These are phyloP conservation scores for Xylaria acuta DNA, from an alignment of 495 filamentous ascomycete genomes.

Conservation along the genomic window DNA sequence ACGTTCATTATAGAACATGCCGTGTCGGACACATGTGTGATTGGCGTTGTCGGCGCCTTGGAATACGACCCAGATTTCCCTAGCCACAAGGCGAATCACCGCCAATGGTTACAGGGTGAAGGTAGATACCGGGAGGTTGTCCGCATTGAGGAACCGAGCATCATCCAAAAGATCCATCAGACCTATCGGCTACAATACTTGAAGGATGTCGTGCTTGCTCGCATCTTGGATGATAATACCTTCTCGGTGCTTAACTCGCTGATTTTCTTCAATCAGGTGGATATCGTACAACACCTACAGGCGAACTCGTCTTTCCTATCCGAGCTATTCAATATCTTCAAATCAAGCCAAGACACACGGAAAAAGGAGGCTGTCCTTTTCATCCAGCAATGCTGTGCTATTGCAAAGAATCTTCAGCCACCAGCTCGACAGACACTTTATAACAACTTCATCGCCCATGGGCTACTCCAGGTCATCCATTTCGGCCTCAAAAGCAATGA, in stretches of 20 bases:
- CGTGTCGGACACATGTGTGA: slow-evolving; percentile 84
- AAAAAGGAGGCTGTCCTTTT: slow-evolving; percentile 96
- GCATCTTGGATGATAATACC: slow-evolving; percentile 96
- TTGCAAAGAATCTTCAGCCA: slow-evolving; percentile 91
- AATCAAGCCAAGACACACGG: slow-evolving; percentile 67
- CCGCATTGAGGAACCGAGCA: slow-evolving; percentile 77
- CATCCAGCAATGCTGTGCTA: slow-evolving; percentile 93
- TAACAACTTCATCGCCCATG: slow-evolving; percentile 85
- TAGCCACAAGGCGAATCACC: slow-evolving; percentile 97
- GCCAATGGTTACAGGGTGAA: slow-evolving; percentile 87
- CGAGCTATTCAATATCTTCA: slow-evolving; percentile 91
- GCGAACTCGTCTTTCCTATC: slow-evolving; percentile 75
- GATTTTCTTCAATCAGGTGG: slow-evolving; percentile 98
- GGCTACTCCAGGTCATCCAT: slow-evolving; percentile 87
- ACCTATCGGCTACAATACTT: slow-evolving; percentile 96
- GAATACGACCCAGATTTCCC: slow-evolving; percentile 99
- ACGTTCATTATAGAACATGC: slow-evolving; percentile 91
- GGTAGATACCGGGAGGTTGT: slow-evolving; percentile 97
- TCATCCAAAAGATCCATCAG: slow-evolving; percentile 90
- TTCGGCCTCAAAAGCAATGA: slow-evolving; percentile 87
- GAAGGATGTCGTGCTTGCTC: slow-evolving; percentile 96
- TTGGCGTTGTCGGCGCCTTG: slow-evolving; percentile 93
- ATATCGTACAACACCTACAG: slow-evolving; percentile 93
- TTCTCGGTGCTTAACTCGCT: slow-evolving; percentile 97
- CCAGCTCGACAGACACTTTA: slow-evolving; percentile 81